Conservation (phyloP, 73 alveolate genomes). For the Paramecium caudatum region DNA sequence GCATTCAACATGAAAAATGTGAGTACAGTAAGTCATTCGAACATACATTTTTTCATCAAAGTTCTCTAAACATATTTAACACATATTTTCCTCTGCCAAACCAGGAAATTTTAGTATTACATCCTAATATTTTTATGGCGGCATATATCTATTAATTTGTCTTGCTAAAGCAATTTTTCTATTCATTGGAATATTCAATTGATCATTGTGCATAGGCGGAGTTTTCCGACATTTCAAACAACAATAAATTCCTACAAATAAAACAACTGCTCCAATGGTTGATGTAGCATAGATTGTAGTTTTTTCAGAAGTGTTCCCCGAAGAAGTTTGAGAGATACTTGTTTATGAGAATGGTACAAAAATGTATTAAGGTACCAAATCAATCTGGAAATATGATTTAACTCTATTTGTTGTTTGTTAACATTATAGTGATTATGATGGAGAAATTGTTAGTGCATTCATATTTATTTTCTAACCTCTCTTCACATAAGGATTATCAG, state of each 20-base stretch:
- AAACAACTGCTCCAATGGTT: not conserved
- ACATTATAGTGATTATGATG: not conserved
- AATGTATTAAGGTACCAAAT: not conserved
- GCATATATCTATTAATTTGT: not conserved
- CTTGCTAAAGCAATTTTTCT: not conserved
- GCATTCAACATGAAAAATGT: constrained; percentile 65
- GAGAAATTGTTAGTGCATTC: not conserved
- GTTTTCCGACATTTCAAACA: not conserved
- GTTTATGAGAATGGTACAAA: not conserved
- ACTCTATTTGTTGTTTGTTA: not conserved
- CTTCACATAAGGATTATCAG: not conserved
- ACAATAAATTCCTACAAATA: not conserved
- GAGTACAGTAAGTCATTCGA: constrained; percentile 66
- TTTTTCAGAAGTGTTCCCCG: not conserved
- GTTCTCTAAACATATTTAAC: constrained; percentile 61
- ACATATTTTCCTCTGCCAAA: not conserved
- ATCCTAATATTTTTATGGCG: not conserved
- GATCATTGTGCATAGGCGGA: too few relatives aligned
- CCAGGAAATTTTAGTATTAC: not conserved
- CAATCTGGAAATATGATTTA: not conserved
- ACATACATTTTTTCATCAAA: constrained; percentile 6
- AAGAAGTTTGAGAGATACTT: too few relatives aligned
- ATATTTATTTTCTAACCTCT: not conserved
- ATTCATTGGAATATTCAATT: not conserved
- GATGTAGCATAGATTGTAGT: not conserved